Percentiles rank a stretch among this genome's conserved stretches.
Evolutionary conservation across 2,329 filamentous ascomycete species (phyloP).

Genomic region (Aspergillus floridensis): DNA sequence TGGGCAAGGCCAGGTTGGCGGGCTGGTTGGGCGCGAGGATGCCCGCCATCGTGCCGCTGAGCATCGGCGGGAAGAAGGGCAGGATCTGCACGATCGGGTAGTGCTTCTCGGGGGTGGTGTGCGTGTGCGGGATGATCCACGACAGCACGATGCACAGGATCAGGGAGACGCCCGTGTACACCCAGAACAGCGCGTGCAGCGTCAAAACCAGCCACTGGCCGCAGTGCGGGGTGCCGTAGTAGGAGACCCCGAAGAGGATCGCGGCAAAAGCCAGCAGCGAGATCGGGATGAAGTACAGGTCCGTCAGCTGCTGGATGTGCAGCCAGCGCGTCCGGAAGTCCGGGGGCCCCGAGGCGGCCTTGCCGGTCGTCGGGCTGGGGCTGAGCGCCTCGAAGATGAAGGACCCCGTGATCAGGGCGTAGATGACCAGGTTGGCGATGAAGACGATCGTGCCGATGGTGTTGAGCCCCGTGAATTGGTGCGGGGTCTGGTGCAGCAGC

Average conservation of each 20-base stretch:
- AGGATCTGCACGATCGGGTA: slow-evolving; percentile 14
- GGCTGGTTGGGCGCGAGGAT: slow-evolving; percentile 33
- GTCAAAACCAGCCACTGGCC: slow-evolving; percentile 57
- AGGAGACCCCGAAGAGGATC: slow-evolving; percentile 62
- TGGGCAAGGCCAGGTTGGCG: slow-evolving; percentile 34
- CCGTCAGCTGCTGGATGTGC: neutral
- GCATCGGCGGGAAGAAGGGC: slow-evolving; percentile 31
- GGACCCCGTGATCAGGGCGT: slow-evolving; percentile 54
- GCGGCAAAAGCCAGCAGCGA: slow-evolving; percentile 63
- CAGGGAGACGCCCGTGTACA: slow-evolving; percentile 54
- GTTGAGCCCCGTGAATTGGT: slow-evolving; percentile 59
- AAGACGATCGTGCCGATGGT: slow-evolving; percentile 65
- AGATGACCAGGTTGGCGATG: slow-evolving; percentile 63
- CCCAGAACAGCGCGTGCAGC: slow-evolving; percentile 64
- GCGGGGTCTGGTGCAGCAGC: slow-evolving; percentile 60
- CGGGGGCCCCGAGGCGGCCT: neutral
- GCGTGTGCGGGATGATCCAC: slow-evolving; percentile 9
- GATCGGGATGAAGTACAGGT: slow-evolving; percentile 45
- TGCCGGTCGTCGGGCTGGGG: neutral
- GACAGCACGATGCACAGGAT: slow-evolving; percentile 8
- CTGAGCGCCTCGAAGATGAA: neutral
- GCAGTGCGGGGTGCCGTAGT: slow-evolving; percentile 58
- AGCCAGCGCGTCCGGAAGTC: neutral
- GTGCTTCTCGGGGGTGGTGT: slow-evolving; percentile 1
- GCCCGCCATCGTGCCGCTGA: slow-evolving; percentile 39